Percentiles rank a stretch among this genome's conserved stretches.
Evolutionary conservation across 2,329 filamentous ascomycete genomes (phyloP).

Genomic region (Fusarium sp.): DNA sequence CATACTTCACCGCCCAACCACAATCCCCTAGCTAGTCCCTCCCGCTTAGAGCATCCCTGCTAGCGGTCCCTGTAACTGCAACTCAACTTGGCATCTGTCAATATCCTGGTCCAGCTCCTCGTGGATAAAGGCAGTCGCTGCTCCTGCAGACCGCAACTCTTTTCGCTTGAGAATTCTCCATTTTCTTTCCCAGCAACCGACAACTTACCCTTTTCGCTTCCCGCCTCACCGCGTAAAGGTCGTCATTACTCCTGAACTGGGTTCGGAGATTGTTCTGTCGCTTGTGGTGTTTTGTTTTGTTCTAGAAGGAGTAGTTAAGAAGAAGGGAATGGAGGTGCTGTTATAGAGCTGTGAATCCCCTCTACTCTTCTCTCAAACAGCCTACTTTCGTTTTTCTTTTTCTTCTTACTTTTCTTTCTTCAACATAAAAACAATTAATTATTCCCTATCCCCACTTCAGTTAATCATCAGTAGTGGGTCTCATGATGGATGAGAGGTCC

Average conservation of each 20-base stretch:
- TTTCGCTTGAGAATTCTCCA: neutral
- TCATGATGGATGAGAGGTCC: constrained; percentile 49
- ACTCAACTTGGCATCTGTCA: constrained; percentile 15
- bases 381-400: constrained; percentile 5
- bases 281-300: constrained; percentile 1
- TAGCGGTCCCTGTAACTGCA: constrained; percentile 17
- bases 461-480: neutral
- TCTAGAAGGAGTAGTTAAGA: neutral
- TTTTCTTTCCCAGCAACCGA: constrained; percentile 29
- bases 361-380: constrained; percentile 11
- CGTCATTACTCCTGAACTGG: constrained; percentile 17
- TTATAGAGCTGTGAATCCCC: constrained; percentile 27
- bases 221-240: constrained; percentile 39
- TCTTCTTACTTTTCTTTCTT: neutral
- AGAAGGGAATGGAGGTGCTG: constrained; percentile 27
- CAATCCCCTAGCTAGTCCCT: constrained; percentile 12
- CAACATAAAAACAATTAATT: constrained; percentile 3
- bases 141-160: constrained; percentile 47
- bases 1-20: constrained; percentile 45
- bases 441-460: neutral
- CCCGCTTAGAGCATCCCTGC: constrained; percentile 32
- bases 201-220: constrained; percentile 18
- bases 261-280: constrained; percentile 39
- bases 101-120: neutral
- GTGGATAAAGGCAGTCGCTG: neutral